These are phyloP conservation scores for Cercospora sp. DNA, from an alignment of 2,329 filamentous ascomycete species.

Conservation along the genomic window DNA sequence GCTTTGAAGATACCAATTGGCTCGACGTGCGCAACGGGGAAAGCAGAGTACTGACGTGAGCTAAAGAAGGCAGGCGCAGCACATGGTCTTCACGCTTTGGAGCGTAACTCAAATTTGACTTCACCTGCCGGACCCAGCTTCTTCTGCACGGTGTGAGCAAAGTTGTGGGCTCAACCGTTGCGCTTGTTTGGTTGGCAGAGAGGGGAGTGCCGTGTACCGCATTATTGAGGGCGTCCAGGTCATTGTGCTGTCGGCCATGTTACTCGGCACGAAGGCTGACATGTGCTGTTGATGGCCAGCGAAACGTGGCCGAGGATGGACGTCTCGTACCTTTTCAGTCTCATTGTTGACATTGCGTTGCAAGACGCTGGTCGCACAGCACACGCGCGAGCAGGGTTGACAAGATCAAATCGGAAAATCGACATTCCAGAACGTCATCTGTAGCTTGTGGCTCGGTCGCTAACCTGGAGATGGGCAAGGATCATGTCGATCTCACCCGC, in stretches of 20 bases:
- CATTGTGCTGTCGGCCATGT: not conserved
- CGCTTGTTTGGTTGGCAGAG: not conserved
- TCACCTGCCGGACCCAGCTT: not conserved
- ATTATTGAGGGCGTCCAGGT: not conserved
- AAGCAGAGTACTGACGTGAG: conserved; percentile 52
- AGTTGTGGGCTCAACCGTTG: not conserved
- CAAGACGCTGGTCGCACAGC: not conserved
- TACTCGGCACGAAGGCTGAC: not conserved
- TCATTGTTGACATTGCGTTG: not conserved
- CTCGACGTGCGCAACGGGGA: conserved; percentile 59
- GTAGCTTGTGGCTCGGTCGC: too few species aligned
- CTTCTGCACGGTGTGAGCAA: not conserved
- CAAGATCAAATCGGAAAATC: too few species aligned
- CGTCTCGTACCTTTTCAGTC: not conserved
- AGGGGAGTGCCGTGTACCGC: not conserved
- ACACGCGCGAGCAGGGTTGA: too few species aligned
- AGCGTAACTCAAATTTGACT: not conserved
- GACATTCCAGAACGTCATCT: too few species aligned
- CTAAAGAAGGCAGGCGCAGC: not conserved
- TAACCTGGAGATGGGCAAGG: too few species aligned
- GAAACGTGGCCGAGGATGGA: not conserved
- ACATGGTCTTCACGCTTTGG: not conserved
- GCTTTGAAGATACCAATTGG: conserved; percentile 50
- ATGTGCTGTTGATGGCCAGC: not conserved
- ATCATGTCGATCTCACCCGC: too few species aligned